These are phyloP conservation scores for Sporothrix brunneoviolacea DNA, from an alignment of 2,329 filamentous ascomycete genomes.

Conservation along the genomic window DNA sequence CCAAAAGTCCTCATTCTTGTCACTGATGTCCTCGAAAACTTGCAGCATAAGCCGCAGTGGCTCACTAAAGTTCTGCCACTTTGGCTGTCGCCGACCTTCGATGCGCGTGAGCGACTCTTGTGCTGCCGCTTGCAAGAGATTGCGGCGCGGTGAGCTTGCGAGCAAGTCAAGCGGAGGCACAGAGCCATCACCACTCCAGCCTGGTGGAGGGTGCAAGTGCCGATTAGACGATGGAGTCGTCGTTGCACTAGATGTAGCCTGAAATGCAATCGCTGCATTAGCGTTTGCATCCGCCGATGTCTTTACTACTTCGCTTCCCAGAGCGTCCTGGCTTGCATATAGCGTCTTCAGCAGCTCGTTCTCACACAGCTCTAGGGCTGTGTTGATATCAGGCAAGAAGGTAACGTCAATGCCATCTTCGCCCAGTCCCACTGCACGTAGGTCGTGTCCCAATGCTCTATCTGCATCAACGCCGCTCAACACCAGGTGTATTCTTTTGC, in stretches of 20 bases:
- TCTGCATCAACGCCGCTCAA: slow-evolving; percentile 76
- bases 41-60: slow-evolving; percentile 88
- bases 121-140: slow-evolving; percentile 71
- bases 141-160: slow-evolving; percentile 74
- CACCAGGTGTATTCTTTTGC: slow-evolving; percentile 71
- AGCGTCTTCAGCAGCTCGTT: slow-evolving; percentile 84
- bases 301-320: slow-evolving; percentile 28
- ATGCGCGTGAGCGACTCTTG: slow-evolving; percentile 64
- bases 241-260: not conserved
- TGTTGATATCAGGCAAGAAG: slow-evolving; percentile 85
- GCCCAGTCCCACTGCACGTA: slow-evolving; percentile 78
- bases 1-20: slow-evolving; percentile 93
- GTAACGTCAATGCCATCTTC: slow-evolving; percentile 66
- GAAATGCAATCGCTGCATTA: not conserved
- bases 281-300: not conserved
- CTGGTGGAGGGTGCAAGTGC: not conserved
- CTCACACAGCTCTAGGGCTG: slow-evolving; percentile 87
- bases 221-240: not conserved
- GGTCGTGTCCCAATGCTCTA: slow-evolving; percentile 66
- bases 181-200: slow-evolving; percentile 7
- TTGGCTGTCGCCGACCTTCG: slow-evolving; percentile 51
- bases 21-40: slow-evolving; percentile 84
- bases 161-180: slow-evolving; percentile 33
- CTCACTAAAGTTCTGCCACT: slow-evolving; percentile 83
- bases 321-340: slow-evolving; percentile 62